Base-by-base conservation (phyloP, 768 basidiomycete genomes). In the Dictyophora rubrovolvata region DNA sequence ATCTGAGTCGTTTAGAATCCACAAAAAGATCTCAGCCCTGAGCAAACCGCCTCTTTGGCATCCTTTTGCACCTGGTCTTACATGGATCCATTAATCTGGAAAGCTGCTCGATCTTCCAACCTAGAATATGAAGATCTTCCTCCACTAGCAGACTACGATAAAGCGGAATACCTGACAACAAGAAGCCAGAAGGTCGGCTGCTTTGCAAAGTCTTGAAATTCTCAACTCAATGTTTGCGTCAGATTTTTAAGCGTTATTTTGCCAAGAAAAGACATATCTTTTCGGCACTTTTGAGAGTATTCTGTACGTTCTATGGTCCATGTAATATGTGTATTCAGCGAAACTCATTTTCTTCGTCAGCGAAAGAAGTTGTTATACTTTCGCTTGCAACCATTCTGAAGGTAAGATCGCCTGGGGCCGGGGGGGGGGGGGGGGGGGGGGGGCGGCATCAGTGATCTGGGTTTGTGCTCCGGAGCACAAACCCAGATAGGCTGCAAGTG, bases 21-120 rank as follows among this genome's bases (percentile, higher is more conserved):
- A n/a, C 65, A 65, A 52, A 47, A 55, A 21, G 61, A 64, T 17
- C 66, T 69, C 6, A 73, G 74, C 56, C 74, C 76, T 1, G 80
- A 82, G 61, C 79, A 81, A 63, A 79, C 77, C 12, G 75, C 79
- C 0, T 77, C 79, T 2, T 63, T 73, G 53, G 65, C 80, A 35
- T 77, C 73, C 5, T 65, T 73, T 60, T 37, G 77, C 16, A 65
- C 74, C 5, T 85, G 76, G 64, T 67, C 71, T n/a, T 87, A 76
- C 70, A 69, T 86, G 60, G 80, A 86, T 61, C 73, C 74, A 2
- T 67, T 79, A 34, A 69, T 85, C 20, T 71, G 72, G 56, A 64
- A 69, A 10, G 79, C 75, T 1, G 73, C 74, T 61, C 66, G 71
- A n/a, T 65, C 75, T 20, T 61, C 73, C 5, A 79, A 78, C 63